phyloP scores from a whole-genome alignment of 2,329 filamentous ascomycete genomes.

The Verticillium alfalfae region DNA sequence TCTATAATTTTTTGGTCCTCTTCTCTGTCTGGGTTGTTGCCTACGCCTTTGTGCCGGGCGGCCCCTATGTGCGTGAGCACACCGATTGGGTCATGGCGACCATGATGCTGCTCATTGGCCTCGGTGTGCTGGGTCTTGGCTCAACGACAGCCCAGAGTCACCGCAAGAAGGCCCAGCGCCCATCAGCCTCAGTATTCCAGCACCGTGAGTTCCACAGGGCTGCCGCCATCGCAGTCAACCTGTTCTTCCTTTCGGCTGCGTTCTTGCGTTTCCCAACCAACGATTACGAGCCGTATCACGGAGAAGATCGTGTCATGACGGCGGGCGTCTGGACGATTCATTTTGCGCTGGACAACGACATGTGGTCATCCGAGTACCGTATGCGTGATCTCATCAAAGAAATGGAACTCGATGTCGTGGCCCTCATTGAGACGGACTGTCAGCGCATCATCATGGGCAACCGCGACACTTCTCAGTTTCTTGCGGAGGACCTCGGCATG shows the following conservation, averaged over 20 bases:
- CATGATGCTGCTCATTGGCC: slow-evolving; percentile 79
- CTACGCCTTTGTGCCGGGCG: slow-evolving; percentile 95
- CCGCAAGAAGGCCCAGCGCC: slow-evolving; percentile 28
- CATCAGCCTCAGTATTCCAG: slow-evolving; percentile 23
- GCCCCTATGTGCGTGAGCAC: slow-evolving; percentile 84
- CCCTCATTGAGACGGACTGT: slow-evolving; percentile 86
- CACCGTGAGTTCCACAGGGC: slow-evolving; percentile 48
- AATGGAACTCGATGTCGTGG: slow-evolving; percentile 93
- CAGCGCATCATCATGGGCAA: slow-evolving; percentile 99
- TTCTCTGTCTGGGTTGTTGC: slow-evolving; percentile 99
- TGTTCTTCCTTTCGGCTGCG: slow-evolving; percentile 73
- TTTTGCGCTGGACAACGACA: slow-evolving; percentile 95
- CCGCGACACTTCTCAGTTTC: slow-evolving; percentile 88
- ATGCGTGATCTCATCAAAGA: slow-evolving; percentile 90
- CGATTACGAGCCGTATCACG: slow-evolving; percentile 86
- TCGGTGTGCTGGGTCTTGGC: slow-evolving; percentile 69
- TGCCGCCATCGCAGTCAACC: slow-evolving; percentile 68
- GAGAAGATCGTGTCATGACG: slow-evolving; percentile 79
- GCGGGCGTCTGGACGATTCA: slow-evolving; percentile 99
- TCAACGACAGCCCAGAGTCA: slow-evolving; percentile 40
- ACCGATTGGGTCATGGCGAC: slow-evolving; percentile 93
- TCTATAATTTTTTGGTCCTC: slow-evolving; percentile 93
- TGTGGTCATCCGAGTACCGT: slow-evolving; percentile 95
- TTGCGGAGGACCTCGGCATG: slow-evolving; percentile 96
- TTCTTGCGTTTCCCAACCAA: slow-evolving; percentile 91